Conservation (phyloP, 1,284 basidiomycete genomes). For the Schizopora paradoxa region DNA sequence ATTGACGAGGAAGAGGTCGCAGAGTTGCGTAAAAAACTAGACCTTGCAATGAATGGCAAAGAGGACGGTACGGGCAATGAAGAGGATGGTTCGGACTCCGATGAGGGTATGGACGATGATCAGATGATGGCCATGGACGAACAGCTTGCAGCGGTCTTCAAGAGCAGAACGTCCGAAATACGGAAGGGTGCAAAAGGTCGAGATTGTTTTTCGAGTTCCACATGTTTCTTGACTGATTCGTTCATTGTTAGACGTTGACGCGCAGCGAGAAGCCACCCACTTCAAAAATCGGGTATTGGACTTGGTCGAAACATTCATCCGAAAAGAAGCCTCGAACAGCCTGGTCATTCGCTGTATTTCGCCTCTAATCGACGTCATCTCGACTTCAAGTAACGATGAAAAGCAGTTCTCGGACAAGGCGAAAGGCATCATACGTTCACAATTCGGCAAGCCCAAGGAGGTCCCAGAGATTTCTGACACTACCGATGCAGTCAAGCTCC, state of each 20-base stretch:
- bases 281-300: slow-evolving; percentile 96
- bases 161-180: slow-evolving; percentile 56
- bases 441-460: slow-evolving; percentile 75
- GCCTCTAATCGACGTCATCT: slow-evolving; percentile 73
- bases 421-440: slow-evolving; percentile 67
- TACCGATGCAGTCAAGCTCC: slow-evolving; percentile 40
- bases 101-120: slow-evolving; percentile 89
- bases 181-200: slow-evolving; percentile 57
- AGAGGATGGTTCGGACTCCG: slow-evolving; percentile 42
- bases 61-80: slow-evolving; percentile 57
- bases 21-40: slow-evolving; percentile 72
- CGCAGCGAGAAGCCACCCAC: slow-evolving; percentile 80
- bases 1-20: slow-evolving; percentile 44
- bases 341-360: slow-evolving; percentile 64
- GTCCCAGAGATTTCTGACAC: slow-evolving; percentile 47
- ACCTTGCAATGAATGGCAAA: slow-evolving; percentile 72
- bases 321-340: slow-evolving; percentile 67
- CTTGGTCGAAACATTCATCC: slow-evolving; percentile 80
- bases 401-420: slow-evolving; percentile 85
- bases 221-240: slow-evolving; percentile 2
- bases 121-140: slow-evolving; percentile 97
- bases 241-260: slow-evolving; percentile 44
- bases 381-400: slow-evolving; percentile 66
- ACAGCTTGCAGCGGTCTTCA: slow-evolving; percentile 88
- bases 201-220: slow-evolving; percentile 12